Evolutionary conservation across 2,329 filamentous ascomycete species (phyloP).

Genomic region (Trichoderma simmonsii): DNA sequence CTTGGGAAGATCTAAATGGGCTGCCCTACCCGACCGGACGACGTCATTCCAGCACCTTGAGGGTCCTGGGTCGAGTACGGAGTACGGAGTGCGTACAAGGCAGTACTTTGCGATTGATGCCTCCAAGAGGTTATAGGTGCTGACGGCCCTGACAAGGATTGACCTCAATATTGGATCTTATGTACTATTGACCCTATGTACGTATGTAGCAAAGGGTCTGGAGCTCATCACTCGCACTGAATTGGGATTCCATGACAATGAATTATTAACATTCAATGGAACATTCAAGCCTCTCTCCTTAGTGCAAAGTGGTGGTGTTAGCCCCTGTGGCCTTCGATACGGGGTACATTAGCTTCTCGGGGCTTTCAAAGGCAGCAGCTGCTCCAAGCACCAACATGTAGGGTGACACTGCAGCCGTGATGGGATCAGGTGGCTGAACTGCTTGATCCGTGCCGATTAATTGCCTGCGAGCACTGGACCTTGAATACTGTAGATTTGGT

Average conservation of each 20-base stretch:
- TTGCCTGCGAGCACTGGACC: background rate
- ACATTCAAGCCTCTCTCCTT: background rate
- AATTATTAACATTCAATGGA: background rate
- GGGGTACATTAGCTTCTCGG: constrained; percentile 9
- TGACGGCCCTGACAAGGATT: background rate
- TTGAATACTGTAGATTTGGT: background rate
- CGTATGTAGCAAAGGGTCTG: background rate
- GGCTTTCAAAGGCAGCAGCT: background rate
- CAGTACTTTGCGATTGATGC: background rate
- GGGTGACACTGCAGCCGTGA: constrained; percentile 1
- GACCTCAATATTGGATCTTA: background rate
- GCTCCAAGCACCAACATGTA: background rate
- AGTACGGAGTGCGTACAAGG: background rate
- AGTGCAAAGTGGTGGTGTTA: background rate
- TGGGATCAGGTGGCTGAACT: background rate
- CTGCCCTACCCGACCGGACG: constrained; percentile 1
- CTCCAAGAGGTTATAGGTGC: background rate
- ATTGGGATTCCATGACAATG: background rate
- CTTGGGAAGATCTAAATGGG: constrained; percentile 2
- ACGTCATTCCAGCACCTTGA: constrained; percentile 7
- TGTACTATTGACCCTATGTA: background rate
- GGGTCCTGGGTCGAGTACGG: background rate
- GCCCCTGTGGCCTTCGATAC: background rate
- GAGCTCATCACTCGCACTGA: background rate
- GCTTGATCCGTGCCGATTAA: background rate